Base-by-base conservation (phyloP, 2,329 filamentous ascomycete species). In the Allantophomopsis lycopodina region DNA sequence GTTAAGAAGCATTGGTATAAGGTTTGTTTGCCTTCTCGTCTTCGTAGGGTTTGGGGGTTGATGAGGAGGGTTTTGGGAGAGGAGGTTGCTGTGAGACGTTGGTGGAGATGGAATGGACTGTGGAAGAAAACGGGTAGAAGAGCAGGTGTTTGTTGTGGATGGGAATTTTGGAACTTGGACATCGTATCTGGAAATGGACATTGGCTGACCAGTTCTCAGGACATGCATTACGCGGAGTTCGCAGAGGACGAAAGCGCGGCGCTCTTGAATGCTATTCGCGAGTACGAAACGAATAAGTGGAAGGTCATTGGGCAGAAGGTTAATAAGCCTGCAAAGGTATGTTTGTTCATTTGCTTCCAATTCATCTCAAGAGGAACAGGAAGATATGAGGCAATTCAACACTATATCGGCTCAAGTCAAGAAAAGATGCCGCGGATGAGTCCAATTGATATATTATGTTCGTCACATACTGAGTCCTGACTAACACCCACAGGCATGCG, bases 1-100 rank as follows among this genome's bases (percentile, higher is more conserved):
- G 91, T 98, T 16, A 98, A 96, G 71, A 98, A 96, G 64, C 91
- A 98, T 60, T 98, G 91, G 89, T 96, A 98, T 63, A 96, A 96
- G 73, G 85, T 86, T 66, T 41, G 63, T 47, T 23, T 4, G 21
- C 14, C 21, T 14, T 30, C 21, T 32, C 21, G 32, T 23, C n/a
- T 32, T 36, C 21, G 7, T 28, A 8, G 10, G 23, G 5, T 28
- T 28, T 8, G 11, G 23, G 23, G 5, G 5, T 28, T 12, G 5
- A 3, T 8, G 3, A 3, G 11, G 23, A 28, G 23, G 23, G 10
- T 6, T 10, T 7, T 4, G 18, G 7, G 18, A 20, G 4, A 7
- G 4, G 18, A 20, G 18, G 18, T 4, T 20, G n/a, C n/a, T n/a
- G n/a, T n/a, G n/a, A 20, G 18, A 20, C 18, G 18, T 28, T 28